Evolutionary conservation across 2,329 filamentous ascomycete species (phyloP), one percentile per base, ranked within the genome.

Genomic region (Xylariaceae sp.): DNA sequence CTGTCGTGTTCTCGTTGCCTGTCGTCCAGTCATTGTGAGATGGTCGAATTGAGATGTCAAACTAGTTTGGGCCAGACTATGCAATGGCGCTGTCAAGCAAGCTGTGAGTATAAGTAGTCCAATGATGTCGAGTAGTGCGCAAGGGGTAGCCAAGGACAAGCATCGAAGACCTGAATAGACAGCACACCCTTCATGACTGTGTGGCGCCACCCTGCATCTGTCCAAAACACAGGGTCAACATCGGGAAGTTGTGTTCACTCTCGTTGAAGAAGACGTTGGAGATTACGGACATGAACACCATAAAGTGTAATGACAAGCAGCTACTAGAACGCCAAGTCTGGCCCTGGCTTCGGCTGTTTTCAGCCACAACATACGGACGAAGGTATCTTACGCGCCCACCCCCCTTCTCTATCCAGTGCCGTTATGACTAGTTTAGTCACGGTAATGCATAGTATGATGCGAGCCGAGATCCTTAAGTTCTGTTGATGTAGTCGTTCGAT

Each of bases 1-100:
- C 29, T 62, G 60, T 39, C 60, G 60, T 16, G 53, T 61, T 55
- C 60, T 59, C 15, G 57, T 60, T n/a, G 58, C 53, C 45, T 59
- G 57, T 60, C 59, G 53, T 42, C 59, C 57, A 32, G 59, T 60
- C 59, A 61, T 61, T 24, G 39, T 50, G 42, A 40, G 35, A 50
- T 24, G 46, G 36, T 54, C 32, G 55, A 49, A 45, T 33, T 51
- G 18, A 49, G 39, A 51, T 33, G 21, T 24, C 15, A 23, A 41
- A 29, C 23, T 15, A 35, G 26, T 49, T 50, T n/a, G 1, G 33
- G 50, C 36, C 18, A 16, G 43, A 27, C 44, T 41, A 50, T 41
- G 46, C 15, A 43, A 41, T 35, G 45, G 13, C 39, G 42, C 45
- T 57, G 35, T 55, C 29, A 37, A 40, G 50, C 39, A 36, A 40